Evolutionary conservation across 176 grass and related monocot species (phyloP).

Genomic region (Carex cristatella): DNA sequence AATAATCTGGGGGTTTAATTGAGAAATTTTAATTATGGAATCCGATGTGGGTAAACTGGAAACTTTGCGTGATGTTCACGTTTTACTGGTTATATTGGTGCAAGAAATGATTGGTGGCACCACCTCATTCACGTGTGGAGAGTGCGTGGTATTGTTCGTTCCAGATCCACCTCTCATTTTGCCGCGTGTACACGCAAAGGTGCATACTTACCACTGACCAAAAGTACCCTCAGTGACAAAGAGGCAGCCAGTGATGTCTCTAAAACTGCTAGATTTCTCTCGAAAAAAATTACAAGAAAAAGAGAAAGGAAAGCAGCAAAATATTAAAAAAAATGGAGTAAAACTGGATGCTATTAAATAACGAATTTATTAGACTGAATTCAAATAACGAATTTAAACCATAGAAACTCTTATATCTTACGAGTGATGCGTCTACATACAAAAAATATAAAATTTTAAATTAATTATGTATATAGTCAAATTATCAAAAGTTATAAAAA

Average conservation of each 20-base stretch:
- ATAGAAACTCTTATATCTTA: too few relatives aligned
- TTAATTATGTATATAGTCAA: too few relatives aligned
- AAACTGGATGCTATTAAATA: too few relatives aligned
- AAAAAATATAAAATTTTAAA: too few relatives aligned
- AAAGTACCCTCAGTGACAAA: background rate
- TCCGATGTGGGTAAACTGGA: background rate
- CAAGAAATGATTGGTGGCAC: slow-evolving; percentile 7
- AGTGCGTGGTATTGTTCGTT: slow-evolving; percentile 1
- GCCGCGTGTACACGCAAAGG: slow-evolving; percentile 7
- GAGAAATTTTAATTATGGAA: background rate
- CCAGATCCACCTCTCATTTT: slow-evolving; percentile 16
- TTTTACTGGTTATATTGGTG: background rate
- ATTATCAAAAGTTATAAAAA: too few relatives aligned
- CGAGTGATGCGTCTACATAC: too few relatives aligned
- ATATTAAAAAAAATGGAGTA: too few relatives aligned
- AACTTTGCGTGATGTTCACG: background rate
- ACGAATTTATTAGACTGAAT: too few relatives aligned
- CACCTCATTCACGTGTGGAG: slow-evolving; percentile 7
- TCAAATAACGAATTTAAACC: too few relatives aligned
- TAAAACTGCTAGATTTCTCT: background rate
- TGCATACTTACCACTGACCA: background rate
- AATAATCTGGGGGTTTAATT: background rate
- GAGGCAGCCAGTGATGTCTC: background rate
- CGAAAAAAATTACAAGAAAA: background rate
- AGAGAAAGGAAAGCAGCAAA: background rate